Conservation (phyloP, 1,284 basidiomycete genomes). For the Flammula alnicola region DNA sequence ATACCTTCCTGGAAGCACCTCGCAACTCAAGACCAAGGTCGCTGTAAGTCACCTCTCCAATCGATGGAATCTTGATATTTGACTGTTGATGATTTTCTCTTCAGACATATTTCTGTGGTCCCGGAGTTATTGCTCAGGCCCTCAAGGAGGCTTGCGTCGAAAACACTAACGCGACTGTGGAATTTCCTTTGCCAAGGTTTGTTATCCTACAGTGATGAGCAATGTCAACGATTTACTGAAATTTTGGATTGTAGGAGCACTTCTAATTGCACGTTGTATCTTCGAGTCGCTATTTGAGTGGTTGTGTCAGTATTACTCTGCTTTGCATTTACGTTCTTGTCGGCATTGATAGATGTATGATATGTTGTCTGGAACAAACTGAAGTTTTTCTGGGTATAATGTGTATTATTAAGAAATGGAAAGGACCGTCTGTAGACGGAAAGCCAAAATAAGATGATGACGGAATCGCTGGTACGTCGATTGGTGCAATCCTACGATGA, state of each 20-base stretch:
- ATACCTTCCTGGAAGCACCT: slow-evolving; percentile 77
- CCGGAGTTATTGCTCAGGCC: slow-evolving; percentile 69
- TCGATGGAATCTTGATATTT: neutral
- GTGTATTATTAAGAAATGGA: too few species aligned
- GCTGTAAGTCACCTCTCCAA: slow-evolving; percentile 55
- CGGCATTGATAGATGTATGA: too few species aligned
- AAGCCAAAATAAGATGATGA: too few species aligned
- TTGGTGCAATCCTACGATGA: too few species aligned
- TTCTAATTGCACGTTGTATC: slow-evolving; percentile 45
- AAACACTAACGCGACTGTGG: slow-evolving; percentile 56
- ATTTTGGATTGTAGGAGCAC: slow-evolving; percentile 58
- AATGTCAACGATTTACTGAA: neutral
- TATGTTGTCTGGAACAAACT: too few species aligned
- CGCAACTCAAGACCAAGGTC: slow-evolving; percentile 81
- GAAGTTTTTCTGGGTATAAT: too few species aligned
- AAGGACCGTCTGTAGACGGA: too few species aligned
- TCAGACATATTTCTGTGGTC: slow-evolving; percentile 89
- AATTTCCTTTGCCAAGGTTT: slow-evolving; percentile 83
- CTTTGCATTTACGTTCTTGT: too few species aligned
- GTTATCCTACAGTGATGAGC: neutral
- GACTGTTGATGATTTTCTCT: slow-evolving; percentile 5
- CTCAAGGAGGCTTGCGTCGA: slow-evolving; percentile 72
- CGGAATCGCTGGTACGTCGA: too few species aligned
- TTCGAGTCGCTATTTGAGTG: neutral
- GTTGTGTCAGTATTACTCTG: too few species aligned